Percentiles rank a stretch among this genome's conserved stretches.
phyloP scores from a whole-genome alignment of 1,284 basidiomycete genomes.

The Abortiporus biennis region DNA sequence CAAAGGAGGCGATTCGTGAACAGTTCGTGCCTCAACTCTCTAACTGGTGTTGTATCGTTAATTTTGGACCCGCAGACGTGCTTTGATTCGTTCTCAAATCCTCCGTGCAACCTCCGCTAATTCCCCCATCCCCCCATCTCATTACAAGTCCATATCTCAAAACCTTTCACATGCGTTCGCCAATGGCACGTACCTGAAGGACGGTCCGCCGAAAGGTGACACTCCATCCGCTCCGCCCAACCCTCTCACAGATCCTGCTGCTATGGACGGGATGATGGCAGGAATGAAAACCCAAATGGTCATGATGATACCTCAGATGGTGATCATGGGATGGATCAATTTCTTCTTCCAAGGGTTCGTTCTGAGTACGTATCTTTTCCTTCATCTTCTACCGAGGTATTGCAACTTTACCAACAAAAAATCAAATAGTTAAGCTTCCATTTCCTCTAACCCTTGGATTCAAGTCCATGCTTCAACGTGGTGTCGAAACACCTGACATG shows the following conservation, averaged over 20 bases:
- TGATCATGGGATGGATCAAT: conserved; percentile 99
- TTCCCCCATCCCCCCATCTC: conserved; percentile 72
- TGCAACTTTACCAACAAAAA: neutral
- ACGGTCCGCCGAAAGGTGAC: conserved; percentile 62
- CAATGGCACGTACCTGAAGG: conserved; percentile 80
- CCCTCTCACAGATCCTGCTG: conserved; percentile 80
- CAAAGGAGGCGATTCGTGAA: conserved; percentile 80
- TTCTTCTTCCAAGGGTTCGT: conserved; percentile 99
- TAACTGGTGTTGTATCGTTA: conserved; percentile 4
- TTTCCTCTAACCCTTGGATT: conserved; percentile 97
- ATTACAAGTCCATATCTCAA: conserved; percentile 73
- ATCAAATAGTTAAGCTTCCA: conserved; percentile 79
- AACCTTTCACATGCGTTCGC: conserved; percentile 67
- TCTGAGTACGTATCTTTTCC: conserved; percentile 64
- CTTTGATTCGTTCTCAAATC: conserved; percentile 76
- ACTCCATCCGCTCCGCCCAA: conserved; percentile 58
- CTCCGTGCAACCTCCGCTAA: conserved; percentile 75
- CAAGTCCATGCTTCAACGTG: conserved; percentile 98
- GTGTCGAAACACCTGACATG: conserved; percentile 94
- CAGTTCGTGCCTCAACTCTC: conserved; percentile 59
- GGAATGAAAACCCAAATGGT: conserved; percentile 99
- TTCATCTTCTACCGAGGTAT: neutral
- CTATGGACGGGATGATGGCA: conserved; percentile 99
- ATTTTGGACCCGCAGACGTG: conserved; percentile 52
- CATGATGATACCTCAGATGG: conserved; percentile 96